Evolutionary conservation across 768 basidiomycete genomes (phyloP).

Genomic region (Suillus alpinus): DNA sequence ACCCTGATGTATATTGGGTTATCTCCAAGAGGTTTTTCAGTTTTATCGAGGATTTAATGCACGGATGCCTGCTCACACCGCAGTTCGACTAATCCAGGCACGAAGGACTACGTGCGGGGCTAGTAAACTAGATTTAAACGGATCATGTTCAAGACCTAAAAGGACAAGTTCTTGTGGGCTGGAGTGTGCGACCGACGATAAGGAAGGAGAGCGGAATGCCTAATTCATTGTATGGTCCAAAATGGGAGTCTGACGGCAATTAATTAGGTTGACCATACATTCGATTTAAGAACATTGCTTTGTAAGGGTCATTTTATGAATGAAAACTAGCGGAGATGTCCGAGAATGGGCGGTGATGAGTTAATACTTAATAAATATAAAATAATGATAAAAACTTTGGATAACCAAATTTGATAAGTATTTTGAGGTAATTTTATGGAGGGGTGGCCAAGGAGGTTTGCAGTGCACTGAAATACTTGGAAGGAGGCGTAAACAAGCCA

Average conservation of each 20-base stretch:
- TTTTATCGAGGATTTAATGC: neutral
- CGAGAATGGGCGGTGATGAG: slow-evolving; percentile 7
- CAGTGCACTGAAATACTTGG: slow-evolving; percentile 29
- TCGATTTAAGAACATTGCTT: slow-evolving; percentile 1
- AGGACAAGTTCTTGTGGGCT: no score
- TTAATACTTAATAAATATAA: neutral
- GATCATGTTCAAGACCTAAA: no score
- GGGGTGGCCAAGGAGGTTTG: slow-evolving; percentile 18
- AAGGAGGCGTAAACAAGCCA: slow-evolving; percentile 8
- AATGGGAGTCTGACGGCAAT: slow-evolving; percentile 1
- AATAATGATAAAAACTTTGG: neutral
- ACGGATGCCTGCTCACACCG: no score
- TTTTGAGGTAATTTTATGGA: neutral
- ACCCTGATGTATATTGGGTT: neutral
- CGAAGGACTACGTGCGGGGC: no score
- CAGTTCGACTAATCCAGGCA: no score
- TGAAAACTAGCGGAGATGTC: slow-evolving; percentile 12
- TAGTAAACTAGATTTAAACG: no score
- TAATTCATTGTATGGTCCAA: neutral
- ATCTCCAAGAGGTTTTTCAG: slow-evolving; percentile 1
- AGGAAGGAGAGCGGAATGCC: neutral
- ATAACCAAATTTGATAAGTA: slow-evolving; percentile 1
- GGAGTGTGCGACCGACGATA: neutral
- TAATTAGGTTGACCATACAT: slow-evolving; percentile 1
- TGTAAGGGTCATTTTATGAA: neutral